Percentiles rank a stretch among this genome's conserved stretches.
phyloP scores from a whole-genome alignment of 805 yeast genomes.

The Scheffersomyces lignosus region DNA sequence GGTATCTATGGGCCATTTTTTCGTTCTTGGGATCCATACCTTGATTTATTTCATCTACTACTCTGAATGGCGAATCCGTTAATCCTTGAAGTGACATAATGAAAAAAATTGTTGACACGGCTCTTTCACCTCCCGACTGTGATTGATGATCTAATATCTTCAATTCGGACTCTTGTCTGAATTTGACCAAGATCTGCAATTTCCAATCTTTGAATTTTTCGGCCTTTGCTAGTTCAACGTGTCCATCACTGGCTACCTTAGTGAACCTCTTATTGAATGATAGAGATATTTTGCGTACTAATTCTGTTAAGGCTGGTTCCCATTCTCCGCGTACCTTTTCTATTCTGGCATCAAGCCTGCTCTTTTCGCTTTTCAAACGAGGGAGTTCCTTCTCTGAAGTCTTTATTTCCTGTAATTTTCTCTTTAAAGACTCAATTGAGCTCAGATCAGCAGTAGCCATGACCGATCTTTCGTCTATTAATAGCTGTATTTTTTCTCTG shows the following conservation, averaged over 20 bases:
- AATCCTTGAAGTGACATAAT: constrained; percentile 88
- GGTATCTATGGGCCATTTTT: constrained; percentile 76
- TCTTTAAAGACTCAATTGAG: constrained; percentile 40
- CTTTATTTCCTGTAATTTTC: constrained; percentile 33
- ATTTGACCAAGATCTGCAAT: constrained; percentile 78
- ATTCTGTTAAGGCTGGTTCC: constrained; percentile 59
- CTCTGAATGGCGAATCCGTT: constrained; percentile 87
- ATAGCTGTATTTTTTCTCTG: constrained; percentile 38
- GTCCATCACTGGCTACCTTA: constrained; percentile 86
- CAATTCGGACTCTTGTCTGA: constrained; percentile 73
- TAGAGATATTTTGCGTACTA: constrained; percentile 56
- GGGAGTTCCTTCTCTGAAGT: constrained; percentile 42
- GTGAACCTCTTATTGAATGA: constrained; percentile 68
- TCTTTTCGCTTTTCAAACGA: constrained; percentile 19
- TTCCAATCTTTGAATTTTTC: constrained; percentile 74
- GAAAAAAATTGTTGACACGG: constrained; percentile 89
- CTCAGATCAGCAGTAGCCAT: constrained; percentile 38
- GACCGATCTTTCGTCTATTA: constrained; percentile 47
- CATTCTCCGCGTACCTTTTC: constrained; percentile 44
- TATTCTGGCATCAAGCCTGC: constrained; percentile 36
- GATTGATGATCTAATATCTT: constrained; percentile 78
- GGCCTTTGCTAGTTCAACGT: constrained; percentile 57
- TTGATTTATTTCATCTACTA: constrained; percentile 97
- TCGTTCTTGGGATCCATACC: constrained; percentile 98
- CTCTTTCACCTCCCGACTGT: constrained; percentile 97